Base-by-base conservation (phyloP, 2,329 filamentous ascomycete species). In the Verticillium alfalfae region DNA sequence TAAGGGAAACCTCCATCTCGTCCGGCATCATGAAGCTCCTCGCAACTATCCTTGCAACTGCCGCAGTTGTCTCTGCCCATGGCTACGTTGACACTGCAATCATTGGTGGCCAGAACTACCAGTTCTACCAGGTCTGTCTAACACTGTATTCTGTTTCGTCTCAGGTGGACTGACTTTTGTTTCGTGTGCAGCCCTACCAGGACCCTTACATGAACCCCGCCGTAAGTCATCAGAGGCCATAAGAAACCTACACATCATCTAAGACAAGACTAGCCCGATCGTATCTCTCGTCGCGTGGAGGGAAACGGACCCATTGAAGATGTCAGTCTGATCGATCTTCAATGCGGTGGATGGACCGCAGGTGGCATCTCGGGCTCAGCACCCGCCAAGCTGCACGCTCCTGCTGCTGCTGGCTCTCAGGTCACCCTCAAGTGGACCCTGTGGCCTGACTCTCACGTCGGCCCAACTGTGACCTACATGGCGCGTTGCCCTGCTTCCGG, bases 391-490 rank as follows among this genome's bases (percentile, higher is more conserved):
- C 76, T 87, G 0, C 82, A 84, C 64, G 84, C 83, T 3, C 70
- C 78, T 0, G 84, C 76, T 4, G 75, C 80, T 6, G 83, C 85
- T 2, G 84, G 85, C 2, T 81, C 78, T 1, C 76, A 75, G 0
- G 81, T 87, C 37, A 79, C 78, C 12, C 75, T 87, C 2, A 73
- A 74, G 61, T 87, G 85, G 84, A 87, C 84, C 6, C 68, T 79
- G 1, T 81, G 78, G 78, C 77, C 78, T 0, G 77, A 79, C 9
- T 79, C 74, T 5, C 83, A 85, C 63, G 73, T 82, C 36, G 84
- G 84, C 0, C 84, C 84, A 0, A 70, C 81, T 1, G 74, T 87
- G 61, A 87, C 84, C 0, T 87, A 87, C 67, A 84, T 87, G 83
- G 84, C 84, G 5, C 75, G 76, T 37, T 87, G 85, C 70, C 82